A percentile compares a stretch with the other conserved stretches of the same genome.
Conservation (phyloP, 805 yeast genomes). For the Lachancea waltii region DNA sequence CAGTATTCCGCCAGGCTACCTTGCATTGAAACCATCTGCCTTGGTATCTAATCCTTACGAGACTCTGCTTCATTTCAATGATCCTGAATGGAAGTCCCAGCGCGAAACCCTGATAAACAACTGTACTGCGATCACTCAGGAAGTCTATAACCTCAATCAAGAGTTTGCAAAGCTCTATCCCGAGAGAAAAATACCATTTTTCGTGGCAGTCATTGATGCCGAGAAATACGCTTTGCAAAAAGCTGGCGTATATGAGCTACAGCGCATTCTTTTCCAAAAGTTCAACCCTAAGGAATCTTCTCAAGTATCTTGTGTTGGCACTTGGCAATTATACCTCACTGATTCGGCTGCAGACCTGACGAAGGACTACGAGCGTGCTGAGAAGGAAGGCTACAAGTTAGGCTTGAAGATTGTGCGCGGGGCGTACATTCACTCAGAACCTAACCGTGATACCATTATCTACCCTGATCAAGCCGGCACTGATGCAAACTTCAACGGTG, state of each 20-base stretch:
- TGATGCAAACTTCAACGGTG: constrained; percentile 69
- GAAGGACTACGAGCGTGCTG: constrained; percentile 60
- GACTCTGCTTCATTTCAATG: constrained; percentile 54
- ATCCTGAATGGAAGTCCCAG: constrained; percentile 46
- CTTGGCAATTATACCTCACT: constrained; percentile 85
- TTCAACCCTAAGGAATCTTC: constrained; percentile 58
- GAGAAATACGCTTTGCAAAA: constrained; percentile 83
- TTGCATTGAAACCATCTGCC: constrained; percentile 92
- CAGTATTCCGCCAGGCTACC: constrained; percentile 81
- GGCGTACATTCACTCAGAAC: constrained; percentile 89
- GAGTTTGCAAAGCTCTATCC: constrained; percentile 48
- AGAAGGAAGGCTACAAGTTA: constrained; percentile 53
- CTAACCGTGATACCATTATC: constrained; percentile 58
- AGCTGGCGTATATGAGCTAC: constrained; percentile 80
- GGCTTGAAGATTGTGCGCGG: constrained; percentile 93
- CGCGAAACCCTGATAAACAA: constrained; percentile 58
- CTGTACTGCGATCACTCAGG: constrained; percentile 57
- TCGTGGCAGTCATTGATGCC: constrained; percentile 81
- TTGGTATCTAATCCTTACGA: constrained; percentile 69
- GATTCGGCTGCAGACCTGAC: constrained; percentile 59
- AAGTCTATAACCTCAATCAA: constrained; percentile 47
- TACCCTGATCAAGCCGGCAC: constrained; percentile 73
- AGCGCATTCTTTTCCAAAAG: constrained; percentile 67
- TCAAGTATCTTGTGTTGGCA: constrained; percentile 68
- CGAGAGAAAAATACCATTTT: constrained; percentile 61